These are phyloP conservation scores for Eutrema yunnanense DNA, from an alignment of 345 rosid species.

Conservation along the genomic window DNA sequence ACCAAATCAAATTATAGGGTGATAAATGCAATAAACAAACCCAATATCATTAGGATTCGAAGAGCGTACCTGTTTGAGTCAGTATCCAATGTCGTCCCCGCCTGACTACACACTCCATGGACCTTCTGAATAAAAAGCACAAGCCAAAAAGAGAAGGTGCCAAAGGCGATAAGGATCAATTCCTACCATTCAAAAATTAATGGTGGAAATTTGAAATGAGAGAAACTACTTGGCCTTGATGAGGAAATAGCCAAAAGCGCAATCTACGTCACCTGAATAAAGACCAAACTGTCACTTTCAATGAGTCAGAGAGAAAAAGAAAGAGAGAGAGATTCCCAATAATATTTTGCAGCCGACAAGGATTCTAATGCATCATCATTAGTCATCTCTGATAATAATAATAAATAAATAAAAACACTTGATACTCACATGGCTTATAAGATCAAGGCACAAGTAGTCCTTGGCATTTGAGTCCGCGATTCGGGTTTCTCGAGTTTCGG, in stretches of 20 bases:
- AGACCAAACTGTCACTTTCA: conserved; percentile 32
- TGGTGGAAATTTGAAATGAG: conserved; percentile 22
- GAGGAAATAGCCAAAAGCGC: conserved; percentile 25
- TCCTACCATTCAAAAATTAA: conserved; percentile 40
- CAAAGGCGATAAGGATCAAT: conserved; percentile 42
- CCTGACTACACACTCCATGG: conserved; percentile 10
- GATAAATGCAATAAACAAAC: no score
- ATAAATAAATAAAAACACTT: background rate
- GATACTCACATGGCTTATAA: background rate
- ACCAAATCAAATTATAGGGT: no score
- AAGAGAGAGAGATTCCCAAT: conserved; percentile 14
- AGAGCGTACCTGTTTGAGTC: conserved; percentile 23
- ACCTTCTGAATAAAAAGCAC: conserved; percentile 16
- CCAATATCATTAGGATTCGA: background rate
- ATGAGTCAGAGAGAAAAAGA: conserved; percentile 25
- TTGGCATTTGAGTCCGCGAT: no score
- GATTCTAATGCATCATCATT: conserved; percentile 8
- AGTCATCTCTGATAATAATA: background rate
- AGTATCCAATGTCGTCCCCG: conserved; percentile 9
- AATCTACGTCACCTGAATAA: conserved; percentile 23
- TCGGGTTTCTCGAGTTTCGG: no score
- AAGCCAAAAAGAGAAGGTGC: conserved; percentile 13
- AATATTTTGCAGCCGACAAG: conserved; percentile 15
- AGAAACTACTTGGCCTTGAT: conserved; percentile 15
- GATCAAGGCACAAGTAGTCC: background rate